These are phyloP conservation scores for Suillus alpinus DNA, from an alignment of 768 basidiomycete genomes.

Conservation along the genomic window DNA sequence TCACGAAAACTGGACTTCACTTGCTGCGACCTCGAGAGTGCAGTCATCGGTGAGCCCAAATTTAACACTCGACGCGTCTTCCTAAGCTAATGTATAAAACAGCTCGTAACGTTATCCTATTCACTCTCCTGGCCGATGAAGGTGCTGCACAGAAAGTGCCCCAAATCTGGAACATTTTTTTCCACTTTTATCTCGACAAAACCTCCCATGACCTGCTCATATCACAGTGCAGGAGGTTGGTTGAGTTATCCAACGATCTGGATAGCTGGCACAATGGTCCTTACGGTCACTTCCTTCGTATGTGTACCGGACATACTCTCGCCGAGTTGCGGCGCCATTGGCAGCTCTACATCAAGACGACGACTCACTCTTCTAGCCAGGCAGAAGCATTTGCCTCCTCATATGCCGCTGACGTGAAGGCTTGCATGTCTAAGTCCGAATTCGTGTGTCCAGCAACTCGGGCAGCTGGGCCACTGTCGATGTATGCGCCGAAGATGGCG, in stretches of 20 bases:
- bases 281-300: constrained; percentile 23
- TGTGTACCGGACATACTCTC: constrained; percentile 24
- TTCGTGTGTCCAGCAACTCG: constrained; percentile 14
- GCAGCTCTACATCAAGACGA: constrained; percentile 15
- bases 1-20: constrained; percentile 26
- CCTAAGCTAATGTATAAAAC: neutral
- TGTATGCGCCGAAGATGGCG: constrained; percentile 8
- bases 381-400: constrained; percentile 13
- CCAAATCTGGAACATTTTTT: constrained; percentile 29
- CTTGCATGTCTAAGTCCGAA: neutral
- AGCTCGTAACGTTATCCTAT: constrained; percentile 29
- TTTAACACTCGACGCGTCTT: neutral
- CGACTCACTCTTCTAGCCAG: constrained; percentile 10
- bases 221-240: constrained; percentile 26
- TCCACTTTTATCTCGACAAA: constrained; percentile 26
- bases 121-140: constrained; percentile 26
- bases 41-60: constrained; percentile 24
- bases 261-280: constrained; percentile 26
- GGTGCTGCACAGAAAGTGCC: constrained; percentile 15
- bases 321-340: constrained; percentile 20
- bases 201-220: constrained; percentile 22
- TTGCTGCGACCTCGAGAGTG: constrained; percentile 28
- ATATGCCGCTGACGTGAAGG: constrained; percentile 21
- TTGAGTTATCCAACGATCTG: constrained; percentile 11
- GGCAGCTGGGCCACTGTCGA: constrained; percentile 26